A percentile compares a stretch with the other conserved stretches of the same genome.
phyloP scores from a whole-genome alignment of 2,329 filamentous ascomycete genomes.

The Nannizziopsis barbatae region DNA sequence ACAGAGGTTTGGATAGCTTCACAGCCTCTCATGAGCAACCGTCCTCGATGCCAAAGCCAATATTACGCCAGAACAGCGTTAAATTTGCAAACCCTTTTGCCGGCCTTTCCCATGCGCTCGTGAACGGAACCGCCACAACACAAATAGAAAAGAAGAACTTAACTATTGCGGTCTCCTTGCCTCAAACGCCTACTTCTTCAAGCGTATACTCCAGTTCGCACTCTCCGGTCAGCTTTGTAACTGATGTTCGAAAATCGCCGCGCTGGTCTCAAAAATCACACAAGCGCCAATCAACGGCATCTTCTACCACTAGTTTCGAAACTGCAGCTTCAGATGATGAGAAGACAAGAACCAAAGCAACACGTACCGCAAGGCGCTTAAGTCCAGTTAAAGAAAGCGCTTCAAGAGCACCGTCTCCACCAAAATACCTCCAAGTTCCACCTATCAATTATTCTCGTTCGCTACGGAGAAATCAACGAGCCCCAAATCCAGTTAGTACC shows the following conservation, averaged over 20 bases:
- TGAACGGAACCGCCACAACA: not conserved
- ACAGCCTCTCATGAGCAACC: not conserved
- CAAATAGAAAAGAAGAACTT: not conserved
- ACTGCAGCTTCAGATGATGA: slow-evolving; percentile 6
- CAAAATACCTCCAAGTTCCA: slow-evolving; percentile 4
- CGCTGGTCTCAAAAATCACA: not conserved
- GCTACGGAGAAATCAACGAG: not conserved
- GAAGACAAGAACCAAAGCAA: not conserved
- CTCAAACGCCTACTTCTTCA: not conserved
- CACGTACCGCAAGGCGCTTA: not conserved
- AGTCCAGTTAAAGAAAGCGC: slow-evolving; percentile 6
- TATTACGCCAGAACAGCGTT: not conserved
- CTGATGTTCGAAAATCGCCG: not conserved
- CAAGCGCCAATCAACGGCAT: slow-evolving; percentile 3
- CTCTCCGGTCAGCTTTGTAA: not conserved
- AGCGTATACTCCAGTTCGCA: slow-evolving; percentile 4
- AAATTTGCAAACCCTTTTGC: slow-evolving; percentile 3
- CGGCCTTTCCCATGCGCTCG: not conserved
- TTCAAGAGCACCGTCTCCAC: not conserved
- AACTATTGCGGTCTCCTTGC: not conserved
- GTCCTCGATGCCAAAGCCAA: not conserved
- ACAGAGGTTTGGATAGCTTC: not conserved
- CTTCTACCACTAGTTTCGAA: slow-evolving; percentile 8
- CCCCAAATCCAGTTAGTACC: no score
- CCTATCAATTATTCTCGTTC: slow-evolving; percentile 2